Evolutionary conservation across 345 rosid genomes (phyloP).

Genomic region (Salix dunnii): DNA sequence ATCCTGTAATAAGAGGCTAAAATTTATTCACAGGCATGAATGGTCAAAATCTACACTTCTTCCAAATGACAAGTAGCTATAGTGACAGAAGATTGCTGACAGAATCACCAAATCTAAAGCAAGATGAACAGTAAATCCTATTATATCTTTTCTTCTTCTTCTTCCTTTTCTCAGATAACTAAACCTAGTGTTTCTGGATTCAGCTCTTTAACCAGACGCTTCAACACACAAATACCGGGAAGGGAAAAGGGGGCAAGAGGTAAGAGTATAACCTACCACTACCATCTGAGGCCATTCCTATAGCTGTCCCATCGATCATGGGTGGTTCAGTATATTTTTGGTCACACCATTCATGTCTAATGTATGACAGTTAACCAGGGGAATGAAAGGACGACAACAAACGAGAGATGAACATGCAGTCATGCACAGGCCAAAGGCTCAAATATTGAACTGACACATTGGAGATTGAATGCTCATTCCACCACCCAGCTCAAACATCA

Average conservation of each 20-base stretch:
- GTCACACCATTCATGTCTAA: background rate
- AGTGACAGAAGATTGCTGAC: background rate
- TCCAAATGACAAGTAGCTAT: background rate
- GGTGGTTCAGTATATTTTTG: background rate
- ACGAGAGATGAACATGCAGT: background rate
- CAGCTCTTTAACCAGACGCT: background rate
- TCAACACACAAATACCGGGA: background rate
- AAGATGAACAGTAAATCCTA: background rate
- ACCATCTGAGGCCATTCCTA: background rate
- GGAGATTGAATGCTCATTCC: background rate
- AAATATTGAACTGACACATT: background rate
- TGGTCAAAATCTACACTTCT: background rate
- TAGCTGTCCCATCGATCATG: background rate
- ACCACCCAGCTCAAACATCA: background rate
- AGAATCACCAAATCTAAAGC: background rate
- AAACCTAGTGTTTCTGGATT: background rate
- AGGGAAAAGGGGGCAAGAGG: background rate
- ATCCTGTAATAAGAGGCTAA: background rate
- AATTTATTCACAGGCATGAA: background rate
- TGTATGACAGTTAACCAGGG: background rate
- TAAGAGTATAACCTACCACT: background rate
- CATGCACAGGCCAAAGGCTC: background rate
- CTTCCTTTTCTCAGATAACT: background rate
- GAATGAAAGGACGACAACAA: background rate
- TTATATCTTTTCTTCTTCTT: background rate